Conservation (phyloP, 78 protist species). For the Acrasis kona region DNA sequence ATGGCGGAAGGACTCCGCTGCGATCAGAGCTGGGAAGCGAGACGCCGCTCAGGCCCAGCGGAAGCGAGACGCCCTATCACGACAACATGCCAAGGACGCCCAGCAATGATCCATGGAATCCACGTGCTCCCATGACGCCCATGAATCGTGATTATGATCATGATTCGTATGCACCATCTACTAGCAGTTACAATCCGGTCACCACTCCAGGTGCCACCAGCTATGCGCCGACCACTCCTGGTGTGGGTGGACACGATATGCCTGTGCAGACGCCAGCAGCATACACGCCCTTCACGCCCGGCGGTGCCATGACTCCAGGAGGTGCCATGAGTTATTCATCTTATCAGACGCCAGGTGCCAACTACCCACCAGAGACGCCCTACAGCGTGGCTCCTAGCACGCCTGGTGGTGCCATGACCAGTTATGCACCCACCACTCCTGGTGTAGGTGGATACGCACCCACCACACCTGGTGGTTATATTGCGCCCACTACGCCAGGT, state of each 20-base stretch:
- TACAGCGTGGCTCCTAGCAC: too few relatives aligned
- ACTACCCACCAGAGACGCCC: too few relatives aligned
- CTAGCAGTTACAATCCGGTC: not conserved
- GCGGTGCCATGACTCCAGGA: too few relatives aligned
- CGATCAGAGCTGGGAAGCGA: not conserved
- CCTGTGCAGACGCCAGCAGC: too few relatives aligned
- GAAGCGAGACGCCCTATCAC: not conserved
- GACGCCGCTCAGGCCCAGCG: not conserved
- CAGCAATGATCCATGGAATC: not conserved
- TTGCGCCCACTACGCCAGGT: not conserved
- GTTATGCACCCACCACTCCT: not conserved
- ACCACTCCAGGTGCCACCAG: not conserved
- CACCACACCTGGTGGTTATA: not conserved
- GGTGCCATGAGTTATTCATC: conserved; percentile 2
- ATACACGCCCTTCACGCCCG: not conserved
- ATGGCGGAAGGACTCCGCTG: not conserved
- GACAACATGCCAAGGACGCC: not conserved
- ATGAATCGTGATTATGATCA: too few relatives aligned
- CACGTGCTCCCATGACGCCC: not conserved
- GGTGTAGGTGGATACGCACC: not conserved
- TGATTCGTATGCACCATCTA: not conserved
- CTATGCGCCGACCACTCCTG: not conserved
- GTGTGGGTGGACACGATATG: too few relatives aligned
- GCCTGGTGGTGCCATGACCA: not conserved
- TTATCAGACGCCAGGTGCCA: not conserved